phyloP scores from a whole-genome alignment of 331 rosid species.

The Arachis monticola region DNA sequence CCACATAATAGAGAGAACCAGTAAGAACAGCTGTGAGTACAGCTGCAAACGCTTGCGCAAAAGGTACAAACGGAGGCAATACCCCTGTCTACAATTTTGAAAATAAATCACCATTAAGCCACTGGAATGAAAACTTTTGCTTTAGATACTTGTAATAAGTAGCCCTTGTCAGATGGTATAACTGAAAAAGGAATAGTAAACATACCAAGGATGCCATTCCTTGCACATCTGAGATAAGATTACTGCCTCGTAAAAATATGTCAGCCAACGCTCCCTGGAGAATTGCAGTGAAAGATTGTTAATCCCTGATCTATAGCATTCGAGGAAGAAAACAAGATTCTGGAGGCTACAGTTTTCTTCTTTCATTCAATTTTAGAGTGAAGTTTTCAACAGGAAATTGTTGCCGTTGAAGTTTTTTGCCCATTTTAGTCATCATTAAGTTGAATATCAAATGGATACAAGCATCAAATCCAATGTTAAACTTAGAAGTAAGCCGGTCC shows the following conservation, averaged over 20 bases:
- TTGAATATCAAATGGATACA: slow-evolving; percentile 1
- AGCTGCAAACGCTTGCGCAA: slow-evolving; percentile 99
- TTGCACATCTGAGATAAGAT: slow-evolving; percentile 70
- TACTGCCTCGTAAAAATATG: slow-evolving; percentile 81
- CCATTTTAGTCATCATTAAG: not conserved
- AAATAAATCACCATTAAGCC: slow-evolving; percentile 35
- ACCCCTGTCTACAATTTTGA: slow-evolving; percentile 71
- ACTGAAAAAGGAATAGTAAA: not conserved
- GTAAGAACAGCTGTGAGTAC: slow-evolving; percentile 93
- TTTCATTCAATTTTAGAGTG: slow-evolving; percentile 1
- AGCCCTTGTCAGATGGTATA: not conserved
- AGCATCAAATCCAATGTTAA: not conserved
- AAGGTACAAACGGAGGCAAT: slow-evolving; percentile 91
- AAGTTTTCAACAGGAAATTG: slow-evolving; percentile 23
- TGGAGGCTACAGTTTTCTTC: not conserved
- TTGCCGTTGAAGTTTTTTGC: not conserved
- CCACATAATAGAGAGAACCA: slow-evolving; percentile 89
- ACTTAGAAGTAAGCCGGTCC: not conserved
- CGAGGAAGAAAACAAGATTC: slow-evolving; percentile 4
- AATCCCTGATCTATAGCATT: slow-evolving; percentile 7
- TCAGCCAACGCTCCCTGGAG: slow-evolving; percentile 90
- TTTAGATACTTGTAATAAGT: not conserved
- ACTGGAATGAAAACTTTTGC: slow-evolving; percentile 18
- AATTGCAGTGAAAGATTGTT: slow-evolving; percentile 24
- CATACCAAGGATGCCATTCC: slow-evolving; percentile 94